Evolutionary conservation across 192 early-diverging fungal genomes (phyloP).

Genomic region (Rhizoclosmatium globosum): DNA sequence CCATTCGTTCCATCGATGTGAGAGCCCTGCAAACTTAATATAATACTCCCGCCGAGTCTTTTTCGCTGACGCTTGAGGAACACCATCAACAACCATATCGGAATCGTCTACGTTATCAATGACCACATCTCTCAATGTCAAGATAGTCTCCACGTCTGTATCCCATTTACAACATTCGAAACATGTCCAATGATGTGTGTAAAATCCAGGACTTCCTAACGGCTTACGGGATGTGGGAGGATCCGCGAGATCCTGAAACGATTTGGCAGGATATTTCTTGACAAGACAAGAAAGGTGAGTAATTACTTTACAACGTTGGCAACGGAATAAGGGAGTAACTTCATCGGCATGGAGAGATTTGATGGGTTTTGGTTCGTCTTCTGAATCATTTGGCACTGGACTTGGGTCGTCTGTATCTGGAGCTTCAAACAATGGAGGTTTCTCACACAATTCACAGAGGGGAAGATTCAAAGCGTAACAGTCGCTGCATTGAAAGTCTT

Average conservation of each 20-base stretch:
- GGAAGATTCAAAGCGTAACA: conserved; percentile 12
- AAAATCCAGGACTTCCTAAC: conserved; percentile 9
- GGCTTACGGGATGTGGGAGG: not conserved
- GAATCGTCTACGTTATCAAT: not conserved
- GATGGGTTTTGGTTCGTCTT: not conserved
- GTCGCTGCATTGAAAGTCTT: conserved; percentile 30
- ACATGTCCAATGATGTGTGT: conserved; percentile 42
- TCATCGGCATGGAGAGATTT: not conserved
- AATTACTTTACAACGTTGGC: conserved; percentile 25
- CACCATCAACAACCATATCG: not conserved
- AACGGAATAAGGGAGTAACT: conserved; percentile 35
- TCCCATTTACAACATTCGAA: conserved; percentile 50
- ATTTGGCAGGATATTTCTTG: conserved; percentile 4
- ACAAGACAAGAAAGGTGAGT: conserved; percentile 30
- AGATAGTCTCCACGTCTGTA: conserved; percentile 39
- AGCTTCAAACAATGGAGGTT: not conserved
- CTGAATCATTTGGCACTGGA: not conserved
- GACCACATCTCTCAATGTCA: conserved; percentile 43
- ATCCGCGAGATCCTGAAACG: not conserved
- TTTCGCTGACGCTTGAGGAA: not conserved
- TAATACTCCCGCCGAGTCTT: conserved; percentile 44
- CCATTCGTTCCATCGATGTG: conserved; percentile 54
- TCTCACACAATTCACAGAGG: conserved; percentile 13
- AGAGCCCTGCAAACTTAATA: conserved; percentile 49
- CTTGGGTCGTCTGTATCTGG: not conserved